A percentile compares a stretch with the other conserved stretches of the same genome.
Conservation (phyloP, 2,329 filamentous ascomycete genomes). For the Aspergillus melleus region DNA sequence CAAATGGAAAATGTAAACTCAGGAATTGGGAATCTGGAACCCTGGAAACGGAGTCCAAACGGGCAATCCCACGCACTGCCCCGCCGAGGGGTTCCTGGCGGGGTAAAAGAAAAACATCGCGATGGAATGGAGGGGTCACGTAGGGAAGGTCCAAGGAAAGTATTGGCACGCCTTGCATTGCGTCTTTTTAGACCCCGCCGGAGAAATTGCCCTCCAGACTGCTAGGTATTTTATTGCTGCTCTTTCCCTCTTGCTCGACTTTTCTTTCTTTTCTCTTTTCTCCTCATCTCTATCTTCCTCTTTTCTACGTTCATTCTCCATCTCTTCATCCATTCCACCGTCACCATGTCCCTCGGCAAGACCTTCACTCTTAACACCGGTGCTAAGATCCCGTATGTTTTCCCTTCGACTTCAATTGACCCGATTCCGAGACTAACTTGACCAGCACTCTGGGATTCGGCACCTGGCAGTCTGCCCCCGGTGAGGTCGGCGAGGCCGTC, state of each 20-base stretch:
- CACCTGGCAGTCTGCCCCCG: conserved; percentile 43
- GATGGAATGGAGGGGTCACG: not conserved
- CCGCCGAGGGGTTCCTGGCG: conserved; percentile 10
- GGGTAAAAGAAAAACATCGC: conserved; percentile 1
- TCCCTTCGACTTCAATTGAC: conserved; percentile 1
- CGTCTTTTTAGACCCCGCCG: conserved; percentile 15
- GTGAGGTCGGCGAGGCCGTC: conserved; percentile 41
- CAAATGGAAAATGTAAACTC: not conserved
- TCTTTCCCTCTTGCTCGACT: not conserved
- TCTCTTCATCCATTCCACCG: not conserved
- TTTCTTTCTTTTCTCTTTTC: conserved; percentile 4
- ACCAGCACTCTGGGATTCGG: conserved; percentile 40
- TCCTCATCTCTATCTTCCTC: conserved; percentile 2
- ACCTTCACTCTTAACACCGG: conserved; percentile 41
- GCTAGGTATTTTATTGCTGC: conserved; percentile 3
- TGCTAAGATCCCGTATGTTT: conserved; percentile 40
- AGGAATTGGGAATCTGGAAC: not conserved
- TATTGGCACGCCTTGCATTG: not conserved
- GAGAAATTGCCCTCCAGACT: conserved; percentile 2
- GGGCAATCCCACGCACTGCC: conserved; percentile 1
- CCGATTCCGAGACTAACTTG: not conserved
- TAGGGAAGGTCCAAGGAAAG: not conserved
- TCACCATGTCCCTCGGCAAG: conserved; percentile 42
- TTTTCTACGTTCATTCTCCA: not conserved
- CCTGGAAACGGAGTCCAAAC: not conserved